These are phyloP conservation scores for Ambrosiella xylebori DNA, from an alignment of 2,329 filamentous ascomycete genomes.

Conservation along the genomic window DNA sequence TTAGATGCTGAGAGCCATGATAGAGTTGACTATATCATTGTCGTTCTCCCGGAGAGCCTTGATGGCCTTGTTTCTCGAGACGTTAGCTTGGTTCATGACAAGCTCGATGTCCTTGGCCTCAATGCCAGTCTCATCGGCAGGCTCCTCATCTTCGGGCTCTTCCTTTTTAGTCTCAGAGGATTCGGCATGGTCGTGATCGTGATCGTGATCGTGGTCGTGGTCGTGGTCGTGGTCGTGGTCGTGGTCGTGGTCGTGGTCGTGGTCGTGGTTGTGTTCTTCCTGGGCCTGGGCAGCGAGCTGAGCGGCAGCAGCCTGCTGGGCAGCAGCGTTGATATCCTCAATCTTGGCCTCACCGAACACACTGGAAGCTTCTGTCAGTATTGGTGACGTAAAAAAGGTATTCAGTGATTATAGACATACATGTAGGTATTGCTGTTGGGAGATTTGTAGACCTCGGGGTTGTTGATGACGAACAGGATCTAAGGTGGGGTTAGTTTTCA, in stretches of 20 bases:
- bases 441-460: slow-evolving; percentile 98
- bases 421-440: slow-evolving; percentile 99
- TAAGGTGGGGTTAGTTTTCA: slow-evolving; percentile 22
- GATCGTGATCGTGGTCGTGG: slow-evolving; percentile 42
- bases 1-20: slow-evolving; percentile 90
- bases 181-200: slow-evolving; percentile 61
- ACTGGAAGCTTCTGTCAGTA: slow-evolving; percentile 29
- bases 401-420: slow-evolving; percentile 37
- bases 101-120: slow-evolving; percentile 99
- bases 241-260: slow-evolving; percentile 55
- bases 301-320: slow-evolving; percentile 87
- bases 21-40: slow-evolving; percentile 99
- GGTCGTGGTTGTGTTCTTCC: slow-evolving; percentile 53
- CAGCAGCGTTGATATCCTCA: slow-evolving; percentile 96
- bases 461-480: slow-evolving; percentile 99
- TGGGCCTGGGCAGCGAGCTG: slow-evolving; percentile 68
- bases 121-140: slow-evolving; percentile 83
- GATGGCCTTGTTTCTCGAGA: slow-evolving; percentile 95
- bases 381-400: neutral
- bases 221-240: slow-evolving; percentile 52
- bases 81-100: slow-evolving; percentile 93
- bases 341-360: slow-evolving; percentile 99
- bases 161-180: slow-evolving; percentile 81
- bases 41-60: slow-evolving; percentile 98
- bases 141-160: slow-evolving; percentile 79